phyloP scores from a whole-genome alignment of 2,329 filamentous ascomycete species.

The Aspergillus pseudoglaucus region DNA sequence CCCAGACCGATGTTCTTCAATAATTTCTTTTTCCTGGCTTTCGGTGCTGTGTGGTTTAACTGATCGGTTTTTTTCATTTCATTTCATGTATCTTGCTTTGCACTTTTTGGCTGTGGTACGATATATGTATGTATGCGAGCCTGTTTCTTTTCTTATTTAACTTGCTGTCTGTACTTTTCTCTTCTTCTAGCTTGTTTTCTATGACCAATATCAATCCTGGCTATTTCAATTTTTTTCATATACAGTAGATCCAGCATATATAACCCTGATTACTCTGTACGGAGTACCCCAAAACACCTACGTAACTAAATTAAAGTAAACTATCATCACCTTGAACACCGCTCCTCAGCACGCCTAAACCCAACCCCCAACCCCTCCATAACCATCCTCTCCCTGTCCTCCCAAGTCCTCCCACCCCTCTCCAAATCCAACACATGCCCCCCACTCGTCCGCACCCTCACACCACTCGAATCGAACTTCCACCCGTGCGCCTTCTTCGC shows the following conservation, averaged over 20 bases:
- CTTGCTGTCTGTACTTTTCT: background rate
- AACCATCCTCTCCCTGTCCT: slow-evolving; percentile 71
- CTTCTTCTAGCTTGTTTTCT: background rate
- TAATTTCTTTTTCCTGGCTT: background rate
- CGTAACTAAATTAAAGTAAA: background rate
- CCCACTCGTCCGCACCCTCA: slow-evolving; percentile 61
- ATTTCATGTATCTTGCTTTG: background rate
- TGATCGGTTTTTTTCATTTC: background rate
- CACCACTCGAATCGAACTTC: slow-evolving; percentile 89
- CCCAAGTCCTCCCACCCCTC: slow-evolving; percentile 47
- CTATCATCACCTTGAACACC: slow-evolving; percentile 55
- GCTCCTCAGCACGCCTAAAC: slow-evolving; percentile 60
- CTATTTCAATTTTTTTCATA: background rate
- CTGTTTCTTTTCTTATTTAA: background rate
- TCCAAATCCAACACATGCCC: slow-evolving; percentile 64
- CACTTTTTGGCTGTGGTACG: background rate
- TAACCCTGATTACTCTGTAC: background rate
- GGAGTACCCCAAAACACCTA: background rate
- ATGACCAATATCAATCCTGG: too few species aligned
- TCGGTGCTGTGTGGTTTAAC: background rate
- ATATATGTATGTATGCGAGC: background rate
- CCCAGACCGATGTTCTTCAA: background rate
- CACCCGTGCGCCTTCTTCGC: slow-evolving; percentile 64
- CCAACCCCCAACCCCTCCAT: slow-evolving; percentile 69
- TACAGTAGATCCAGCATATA: background rate